Conservation (phyloP, 2,329 filamentous ascomycete genomes). For the Hypoxylon sp. region DNA sequence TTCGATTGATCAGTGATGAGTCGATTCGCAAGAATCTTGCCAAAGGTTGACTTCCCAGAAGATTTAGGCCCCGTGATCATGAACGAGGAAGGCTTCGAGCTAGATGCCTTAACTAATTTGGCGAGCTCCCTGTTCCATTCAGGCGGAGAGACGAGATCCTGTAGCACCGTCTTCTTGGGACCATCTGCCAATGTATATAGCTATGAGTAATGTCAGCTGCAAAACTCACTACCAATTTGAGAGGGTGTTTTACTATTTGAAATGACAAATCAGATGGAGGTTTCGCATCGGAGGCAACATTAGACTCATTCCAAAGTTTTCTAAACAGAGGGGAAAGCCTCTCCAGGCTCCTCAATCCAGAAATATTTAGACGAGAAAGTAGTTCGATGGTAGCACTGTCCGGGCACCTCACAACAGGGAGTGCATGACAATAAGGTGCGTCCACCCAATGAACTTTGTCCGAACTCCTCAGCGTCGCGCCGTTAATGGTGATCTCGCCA, state of each 20-base stretch:
- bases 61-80: conserved; percentile 79
- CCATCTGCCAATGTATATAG: conserved; percentile 68
- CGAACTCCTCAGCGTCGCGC: conserved; percentile 70
- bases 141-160: conserved; percentile 69
- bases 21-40: conserved; percentile 75
- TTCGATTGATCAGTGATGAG: conserved; percentile 66
- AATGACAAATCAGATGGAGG: conserved; percentile 58
- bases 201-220: conserved; percentile 56
- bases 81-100: conserved; percentile 58
- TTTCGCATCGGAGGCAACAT: conserved; percentile 49
- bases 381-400: conserved; percentile 69
- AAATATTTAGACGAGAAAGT: conserved; percentile 65
- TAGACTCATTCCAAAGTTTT: conserved; percentile 73
- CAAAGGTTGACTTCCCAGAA: conserved; percentile 83
- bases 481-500: conserved; percentile 76
- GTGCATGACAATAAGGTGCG: conserved; percentile 77
- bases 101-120: conserved; percentile 58
- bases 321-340: conserved; percentile 76
- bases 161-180: conserved; percentile 65
- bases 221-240: background rate
- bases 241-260: conserved; percentile 62
- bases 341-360: conserved; percentile 67
- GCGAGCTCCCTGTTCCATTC: conserved; percentile 74
- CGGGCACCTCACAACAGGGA: conserved; percentile 74
- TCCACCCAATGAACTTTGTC: conserved; percentile 69